phyloP scores from a whole-genome alignment of 305 asterid genomes.

The Rubia occidens region DNA sequence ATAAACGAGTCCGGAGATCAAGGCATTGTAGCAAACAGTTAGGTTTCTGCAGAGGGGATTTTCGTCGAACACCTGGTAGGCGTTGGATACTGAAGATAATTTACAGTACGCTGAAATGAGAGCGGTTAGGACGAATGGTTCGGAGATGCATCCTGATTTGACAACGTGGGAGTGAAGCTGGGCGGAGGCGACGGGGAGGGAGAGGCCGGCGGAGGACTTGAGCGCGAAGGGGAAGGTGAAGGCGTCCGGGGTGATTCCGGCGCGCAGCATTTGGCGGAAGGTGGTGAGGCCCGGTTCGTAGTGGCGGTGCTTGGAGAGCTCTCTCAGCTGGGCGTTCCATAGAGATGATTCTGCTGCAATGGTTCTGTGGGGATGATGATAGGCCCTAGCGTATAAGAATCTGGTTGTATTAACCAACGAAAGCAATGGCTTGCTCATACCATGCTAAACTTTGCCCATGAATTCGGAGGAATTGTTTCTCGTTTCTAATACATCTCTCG shows the following conservation, averaged over 20 bases:
- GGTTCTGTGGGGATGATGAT: slow-evolving; percentile 8
- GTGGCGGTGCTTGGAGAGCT: slow-evolving; percentile 54
- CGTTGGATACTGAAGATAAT: slow-evolving; percentile 27
- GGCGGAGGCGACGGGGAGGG: slow-evolving; percentile 36
- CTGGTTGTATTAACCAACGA: slow-evolving; percentile 11
- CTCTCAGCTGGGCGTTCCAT: slow-evolving; percentile 66
- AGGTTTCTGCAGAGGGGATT: slow-evolving; percentile 36
- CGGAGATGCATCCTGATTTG: slow-evolving; percentile 58
- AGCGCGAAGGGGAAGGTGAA: slow-evolving; percentile 76
- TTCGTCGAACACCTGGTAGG: slow-evolving; percentile 62
- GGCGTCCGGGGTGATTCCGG: slow-evolving; percentile 57
- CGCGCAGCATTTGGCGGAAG: slow-evolving; percentile 68
- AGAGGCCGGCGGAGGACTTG: slow-evolving; percentile 64
- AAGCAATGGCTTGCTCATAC: slow-evolving; percentile 22
- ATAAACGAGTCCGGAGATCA: slow-evolving; percentile 60
- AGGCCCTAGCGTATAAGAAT: neutral
- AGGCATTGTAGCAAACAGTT: slow-evolving; percentile 68
- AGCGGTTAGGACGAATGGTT: slow-evolving; percentile 82
- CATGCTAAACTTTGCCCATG: neutral
- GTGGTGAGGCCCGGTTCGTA: slow-evolving; percentile 40
- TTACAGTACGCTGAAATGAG: slow-evolving; percentile 47
- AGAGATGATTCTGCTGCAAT: slow-evolving; percentile 18
- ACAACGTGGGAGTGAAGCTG: slow-evolving; percentile 66
- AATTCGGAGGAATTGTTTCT: too few species aligned
- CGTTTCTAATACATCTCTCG: too few species aligned